A percentile compares a stretch with the other conserved stretches of the same genome.
phyloP scores from a whole-genome alignment of 2,329 filamentous ascomycete genomes.

The Corinectria fuckeliana region DNA sequence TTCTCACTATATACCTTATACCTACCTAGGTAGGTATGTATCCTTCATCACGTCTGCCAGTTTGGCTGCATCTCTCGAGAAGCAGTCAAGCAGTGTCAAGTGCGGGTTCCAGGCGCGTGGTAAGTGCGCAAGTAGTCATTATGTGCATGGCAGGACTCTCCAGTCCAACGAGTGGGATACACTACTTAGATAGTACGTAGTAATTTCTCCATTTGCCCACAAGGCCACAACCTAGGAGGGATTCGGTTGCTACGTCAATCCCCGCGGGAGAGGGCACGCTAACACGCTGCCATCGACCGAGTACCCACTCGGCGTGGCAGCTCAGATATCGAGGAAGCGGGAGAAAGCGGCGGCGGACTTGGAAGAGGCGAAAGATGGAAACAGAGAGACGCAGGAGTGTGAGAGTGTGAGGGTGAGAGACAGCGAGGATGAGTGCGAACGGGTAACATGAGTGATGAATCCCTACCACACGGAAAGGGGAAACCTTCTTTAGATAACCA shows the following conservation, averaged over 20 bases:
- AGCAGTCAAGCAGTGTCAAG: background rate
- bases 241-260: constrained; percentile 26
- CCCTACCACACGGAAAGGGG: background rate
- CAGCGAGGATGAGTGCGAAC: background rate
- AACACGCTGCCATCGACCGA: constrained; percentile 16
- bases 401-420: background rate
- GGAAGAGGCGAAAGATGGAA: background rate
- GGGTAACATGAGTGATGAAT: background rate
- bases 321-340: constrained; percentile 1
- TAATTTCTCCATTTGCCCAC: constrained; percentile 19
- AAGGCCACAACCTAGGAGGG: constrained; percentile 12
- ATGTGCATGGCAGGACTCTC: background rate
- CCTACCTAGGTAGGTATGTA: too few relatives aligned
- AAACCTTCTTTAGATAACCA: background rate
- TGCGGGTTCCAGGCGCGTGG: too few relatives aligned
- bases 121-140: background rate
- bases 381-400: background rate
- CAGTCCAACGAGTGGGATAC: constrained; percentile 1
- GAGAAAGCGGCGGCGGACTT: background rate
- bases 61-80: background rate
- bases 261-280: constrained; percentile 34
- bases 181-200: background rate
- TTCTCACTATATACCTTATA: too few relatives aligned
- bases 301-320: constrained; percentile 20
- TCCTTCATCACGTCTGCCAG: too few relatives aligned